Evolutionary conservation across 495 filamentous ascomycete genomes (phyloP), one percentile per base, ranked within the genome.

Genomic region (Lophiostoma macrostomum): DNA sequence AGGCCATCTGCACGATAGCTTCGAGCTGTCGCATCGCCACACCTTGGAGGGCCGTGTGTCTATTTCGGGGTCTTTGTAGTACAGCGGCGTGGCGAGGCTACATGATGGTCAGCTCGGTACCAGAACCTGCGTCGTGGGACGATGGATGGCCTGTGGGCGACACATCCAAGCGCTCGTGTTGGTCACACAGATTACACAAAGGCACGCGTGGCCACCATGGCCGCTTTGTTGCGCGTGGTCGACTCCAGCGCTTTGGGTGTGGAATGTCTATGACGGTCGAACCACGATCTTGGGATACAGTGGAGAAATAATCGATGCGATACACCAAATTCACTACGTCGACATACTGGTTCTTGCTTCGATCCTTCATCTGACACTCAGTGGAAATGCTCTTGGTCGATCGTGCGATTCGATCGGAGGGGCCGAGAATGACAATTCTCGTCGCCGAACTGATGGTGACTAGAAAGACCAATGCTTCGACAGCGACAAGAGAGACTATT

Each of bases 161-260:
- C 24, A 37, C 19, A 12, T 23, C 27, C 37, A 46, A 25, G 39
- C 39, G 30, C 16, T 24, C 27, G 20, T 39, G 27, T 18, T 38
- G 29, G 50, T 53, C 40, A 30, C 24, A 53, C 50, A 52, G 38
- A 30, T 24, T 16, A 29, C 41, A 53, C 50, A 45, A 18, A 44
- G 39, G 29, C 20, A 45, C 36, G 50, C 50, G 32, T 53, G 50
- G 50, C 30, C 39, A 16, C 36, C 50, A 32, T 37, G 50, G 41
- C 29, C 29, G 22, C 19, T 46, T n/a, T 53, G 20, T 29, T 22
- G 39, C 39, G 18, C 13, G 18, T 27, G 23, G 28, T 32, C 23
- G 18, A 19, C 37, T 42, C 49, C 49, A 43, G 38, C 18, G 49
- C 11, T 36, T 29, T 46, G 50, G 50, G 25, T 28, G 24, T 30